Percentiles rank a stretch among this genome's conserved stretches.
Conservation (phyloP, 2,329 filamentous ascomycete species). For the Phaeosphaeria sp. region DNA sequence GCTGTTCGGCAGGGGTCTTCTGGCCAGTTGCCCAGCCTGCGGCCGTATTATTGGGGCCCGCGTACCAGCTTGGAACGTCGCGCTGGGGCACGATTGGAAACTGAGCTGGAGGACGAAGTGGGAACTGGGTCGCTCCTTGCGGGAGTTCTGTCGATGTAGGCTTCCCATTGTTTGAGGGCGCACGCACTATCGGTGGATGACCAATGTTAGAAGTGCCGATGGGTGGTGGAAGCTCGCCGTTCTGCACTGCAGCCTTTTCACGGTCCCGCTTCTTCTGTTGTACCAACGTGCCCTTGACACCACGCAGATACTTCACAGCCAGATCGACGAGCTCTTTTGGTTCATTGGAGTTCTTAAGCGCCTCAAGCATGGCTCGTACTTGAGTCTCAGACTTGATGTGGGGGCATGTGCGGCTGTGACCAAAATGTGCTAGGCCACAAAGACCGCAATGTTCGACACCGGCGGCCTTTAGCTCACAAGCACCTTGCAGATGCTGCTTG, state of each 20-base stretch:
- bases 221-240: constrained; percentile 3
- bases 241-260: constrained; percentile 32
- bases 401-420: constrained; percentile 63
- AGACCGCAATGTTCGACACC: constrained; percentile 68
- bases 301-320: constrained; percentile 64
- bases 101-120: background rate
- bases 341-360: constrained; percentile 66
- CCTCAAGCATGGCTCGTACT: constrained; percentile 68
- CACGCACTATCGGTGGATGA: background rate
- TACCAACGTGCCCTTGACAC: constrained; percentile 62
- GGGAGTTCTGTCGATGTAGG: background rate
- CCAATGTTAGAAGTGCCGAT: background rate
- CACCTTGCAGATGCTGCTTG: constrained; percentile 61
- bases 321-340: constrained; percentile 58
- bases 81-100: background rate
- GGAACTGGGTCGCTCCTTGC: background rate
- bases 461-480: constrained; percentile 65
- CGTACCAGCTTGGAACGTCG: constrained; percentile 1
- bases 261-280: constrained; percentile 56
- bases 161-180: background rate
- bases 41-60: background rate
- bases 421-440: constrained; percentile 68
- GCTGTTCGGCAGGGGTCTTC: constrained; percentile 4
- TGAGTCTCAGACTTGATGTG: constrained; percentile 68
- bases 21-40: background rate